These are phyloP conservation scores for Sporobolomyces phaffii DNA, from an alignment of 768 basidiomycete species.

Conservation along the genomic window DNA sequence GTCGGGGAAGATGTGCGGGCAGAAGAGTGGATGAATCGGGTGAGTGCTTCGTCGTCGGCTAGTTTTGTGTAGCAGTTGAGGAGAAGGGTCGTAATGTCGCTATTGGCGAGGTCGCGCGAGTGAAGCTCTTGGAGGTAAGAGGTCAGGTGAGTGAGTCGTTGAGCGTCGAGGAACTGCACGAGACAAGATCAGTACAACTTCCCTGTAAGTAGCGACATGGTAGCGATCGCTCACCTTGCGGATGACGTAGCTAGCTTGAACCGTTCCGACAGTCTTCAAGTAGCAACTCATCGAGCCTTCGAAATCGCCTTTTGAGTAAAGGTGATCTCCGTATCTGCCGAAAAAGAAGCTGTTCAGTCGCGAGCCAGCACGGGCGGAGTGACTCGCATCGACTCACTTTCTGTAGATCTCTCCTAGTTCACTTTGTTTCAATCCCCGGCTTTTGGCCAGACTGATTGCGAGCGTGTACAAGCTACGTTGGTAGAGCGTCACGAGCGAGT, in stretches of 20 bases:
- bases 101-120: slow-evolving; percentile 77
- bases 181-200: not conserved
- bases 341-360: not conserved
- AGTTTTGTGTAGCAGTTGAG: slow-evolving; percentile 97
- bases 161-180: slow-evolving; percentile 87
- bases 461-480: slow-evolving; percentile 55
- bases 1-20: slow-evolving; percentile 15
- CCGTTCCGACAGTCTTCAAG: slow-evolving; percentile 75
- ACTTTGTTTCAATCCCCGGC: slow-evolving; percentile 64
- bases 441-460: slow-evolving; percentile 75
- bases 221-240: slow-evolving; percentile 61
- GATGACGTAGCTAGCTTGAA: slow-evolving; percentile 93
- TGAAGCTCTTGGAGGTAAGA: slow-evolving; percentile 95
- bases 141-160: slow-evolving; percentile 88
- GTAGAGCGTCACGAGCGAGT: slow-evolving; percentile 30
- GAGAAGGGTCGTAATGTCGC: slow-evolving; percentile 91
- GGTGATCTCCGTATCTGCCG: slow-evolving; percentile 74
- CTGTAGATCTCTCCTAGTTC: slow-evolving; percentile 81
- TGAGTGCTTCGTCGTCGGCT: slow-evolving; percentile 78
- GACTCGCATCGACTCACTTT: slow-evolving; percentile 1
- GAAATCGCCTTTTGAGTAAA: slow-evolving; percentile 85
- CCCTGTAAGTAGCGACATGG: not conserved
- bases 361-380: not conserved
- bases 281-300: slow-evolving; percentile 91
- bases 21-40: slow-evolving; percentile 77